A percentile compares a stretch with the other conserved stretches of the same genome.
Conservation (phyloP, 2,329 filamentous ascomycete genomes). For the Phialophora chinensis region DNA sequence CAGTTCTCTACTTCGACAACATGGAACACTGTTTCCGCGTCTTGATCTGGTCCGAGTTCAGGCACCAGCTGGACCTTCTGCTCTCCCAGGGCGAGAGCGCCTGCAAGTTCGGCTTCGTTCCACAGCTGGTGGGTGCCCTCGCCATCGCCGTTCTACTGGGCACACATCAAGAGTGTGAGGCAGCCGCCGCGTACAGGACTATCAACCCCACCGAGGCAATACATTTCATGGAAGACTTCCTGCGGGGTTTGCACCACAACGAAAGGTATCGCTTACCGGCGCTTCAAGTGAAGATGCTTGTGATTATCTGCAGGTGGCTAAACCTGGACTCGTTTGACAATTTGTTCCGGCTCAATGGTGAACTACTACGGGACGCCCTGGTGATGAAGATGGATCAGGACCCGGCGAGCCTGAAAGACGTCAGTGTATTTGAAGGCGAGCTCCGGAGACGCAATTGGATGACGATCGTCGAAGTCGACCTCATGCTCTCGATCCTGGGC, state of each 20-base stretch:
- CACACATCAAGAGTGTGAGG: slow-evolving; percentile 35
- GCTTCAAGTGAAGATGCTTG: slow-evolving; percentile 35
- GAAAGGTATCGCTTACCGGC: slow-evolving; percentile 32
- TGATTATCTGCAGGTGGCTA: slow-evolving; percentile 34
- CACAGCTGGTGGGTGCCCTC: slow-evolving; percentile 35
- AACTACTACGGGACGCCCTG: slow-evolving; percentile 35
- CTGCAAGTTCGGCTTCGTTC: slow-evolving; percentile 33
- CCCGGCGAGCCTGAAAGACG: slow-evolving; percentile 18
- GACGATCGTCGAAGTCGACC: slow-evolving; percentile 42
- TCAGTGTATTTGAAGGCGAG: slow-evolving; percentile 39
- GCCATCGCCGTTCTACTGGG: slow-evolving; percentile 30
- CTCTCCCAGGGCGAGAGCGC: slow-evolving; percentile 30
- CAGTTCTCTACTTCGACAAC: slow-evolving; percentile 38
- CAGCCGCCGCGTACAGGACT: slow-evolving; percentile 22
- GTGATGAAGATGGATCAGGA: slow-evolving; percentile 36
- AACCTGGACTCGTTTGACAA: slow-evolving; percentile 28
- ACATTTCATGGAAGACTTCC: slow-evolving; percentile 31
- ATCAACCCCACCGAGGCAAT: slow-evolving; percentile 26
- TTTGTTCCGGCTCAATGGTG: slow-evolving; percentile 33
- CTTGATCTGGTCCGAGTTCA: slow-evolving; percentile 33
- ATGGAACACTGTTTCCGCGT: slow-evolving; percentile 40
- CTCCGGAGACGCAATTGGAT: slow-evolving; percentile 43
- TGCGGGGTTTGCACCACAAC: slow-evolving; percentile 13
- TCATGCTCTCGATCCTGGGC: slow-evolving; percentile 41
- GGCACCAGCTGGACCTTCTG: slow-evolving; percentile 28